phyloP scores from a whole-genome alignment of 1,139 yeast species.

The Oligophagozyma castellii region DNA sequence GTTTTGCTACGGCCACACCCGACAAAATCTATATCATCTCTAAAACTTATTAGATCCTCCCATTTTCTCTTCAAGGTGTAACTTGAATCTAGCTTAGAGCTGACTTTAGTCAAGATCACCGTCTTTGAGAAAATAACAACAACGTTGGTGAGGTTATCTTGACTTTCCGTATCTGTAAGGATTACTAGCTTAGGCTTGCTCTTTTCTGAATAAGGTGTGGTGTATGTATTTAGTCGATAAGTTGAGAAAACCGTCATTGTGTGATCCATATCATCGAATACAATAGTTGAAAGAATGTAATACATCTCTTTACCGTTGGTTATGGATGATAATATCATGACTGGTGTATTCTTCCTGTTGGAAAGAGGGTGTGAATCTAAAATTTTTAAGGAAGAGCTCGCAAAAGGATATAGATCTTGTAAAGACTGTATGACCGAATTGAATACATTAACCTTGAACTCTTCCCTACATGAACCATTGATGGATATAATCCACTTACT shows the following conservation, averaged over 20 bases:
- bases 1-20: conserved; percentile 47
- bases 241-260: conserved; percentile 49
- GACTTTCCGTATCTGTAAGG: conserved; percentile 29
- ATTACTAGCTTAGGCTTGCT: conserved; percentile 24
- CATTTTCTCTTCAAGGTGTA: conserved; percentile 39
- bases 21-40: conserved; percentile 37
- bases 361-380: conserved; percentile 38
- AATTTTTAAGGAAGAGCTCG: conserved; percentile 29
- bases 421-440: conserved; percentile 28
- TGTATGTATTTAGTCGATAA: conserved; percentile 36
- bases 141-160: conserved; percentile 34
- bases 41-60: conserved; percentile 63
- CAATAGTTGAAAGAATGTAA: conserved; percentile 42
- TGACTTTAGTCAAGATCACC: conserved; percentile 52
- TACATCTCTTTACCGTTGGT: conserved; percentile 22
- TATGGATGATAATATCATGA: conserved; percentile 37
- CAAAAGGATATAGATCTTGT: conserved; percentile 31
- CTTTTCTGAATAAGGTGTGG: conserved; percentile 21
- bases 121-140: conserved; percentile 50
- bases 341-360: conserved; percentile 27
- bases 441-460: conserved; percentile 26
- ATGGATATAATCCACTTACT: conserved; percentile 36
- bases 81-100: conserved; percentile 33
- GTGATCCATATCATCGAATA: conserved; percentile 33
- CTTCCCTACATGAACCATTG: conserved; percentile 27